Evolutionary conservation across 2,329 filamentous ascomycete genomes (phyloP).

Genomic region (Rutstroemia sp.): DNA sequence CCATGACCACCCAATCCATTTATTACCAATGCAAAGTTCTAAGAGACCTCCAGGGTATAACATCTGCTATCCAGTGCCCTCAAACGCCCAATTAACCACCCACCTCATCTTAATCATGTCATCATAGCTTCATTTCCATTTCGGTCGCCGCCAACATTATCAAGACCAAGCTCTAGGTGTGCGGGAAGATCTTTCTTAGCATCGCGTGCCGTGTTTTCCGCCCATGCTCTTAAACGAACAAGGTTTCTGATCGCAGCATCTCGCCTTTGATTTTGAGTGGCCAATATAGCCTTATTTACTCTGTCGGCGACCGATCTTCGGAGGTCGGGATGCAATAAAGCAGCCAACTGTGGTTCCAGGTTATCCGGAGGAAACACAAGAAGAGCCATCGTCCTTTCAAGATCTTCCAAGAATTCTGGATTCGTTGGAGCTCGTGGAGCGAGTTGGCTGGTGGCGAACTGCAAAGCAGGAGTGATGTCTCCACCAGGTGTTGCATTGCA

Average conservation of each 20-base stretch:
- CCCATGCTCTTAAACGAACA: slow-evolving; percentile 77
- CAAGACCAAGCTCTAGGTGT: slow-evolving; percentile 26
- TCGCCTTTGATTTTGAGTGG: slow-evolving; percentile 61
- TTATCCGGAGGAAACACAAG: slow-evolving; percentile 81
- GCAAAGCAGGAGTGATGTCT: slow-evolving; percentile 68
- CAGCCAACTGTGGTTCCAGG: slow-evolving; percentile 66
- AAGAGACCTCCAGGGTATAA: no score
- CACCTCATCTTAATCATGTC: slow-evolving; percentile 15
- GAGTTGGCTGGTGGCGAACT: slow-evolving; percentile 81
- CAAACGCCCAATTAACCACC: background rate
- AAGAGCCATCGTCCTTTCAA: slow-evolving; percentile 89
- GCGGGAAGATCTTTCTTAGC: slow-evolving; percentile 29
- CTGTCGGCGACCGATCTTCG: slow-evolving; percentile 75
- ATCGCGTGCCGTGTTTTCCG: slow-evolving; percentile 45
- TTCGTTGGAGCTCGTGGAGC: slow-evolving; percentile 81
- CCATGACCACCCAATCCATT: no score
- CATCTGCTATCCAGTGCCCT: no score
- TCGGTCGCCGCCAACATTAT: slow-evolving; percentile 20
- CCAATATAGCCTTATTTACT: slow-evolving; percentile 84
- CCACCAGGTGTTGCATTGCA: slow-evolving; percentile 59
- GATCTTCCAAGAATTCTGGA: slow-evolving; percentile 71
- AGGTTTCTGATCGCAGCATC: slow-evolving; percentile 79
- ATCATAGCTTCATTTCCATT: slow-evolving; percentile 28
- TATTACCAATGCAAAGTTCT: no score
- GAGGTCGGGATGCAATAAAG: slow-evolving; percentile 70